These are phyloP conservation scores for Plantago coronopus DNA, from an alignment of 305 asterid genomes.

Conservation along the genomic window DNA sequence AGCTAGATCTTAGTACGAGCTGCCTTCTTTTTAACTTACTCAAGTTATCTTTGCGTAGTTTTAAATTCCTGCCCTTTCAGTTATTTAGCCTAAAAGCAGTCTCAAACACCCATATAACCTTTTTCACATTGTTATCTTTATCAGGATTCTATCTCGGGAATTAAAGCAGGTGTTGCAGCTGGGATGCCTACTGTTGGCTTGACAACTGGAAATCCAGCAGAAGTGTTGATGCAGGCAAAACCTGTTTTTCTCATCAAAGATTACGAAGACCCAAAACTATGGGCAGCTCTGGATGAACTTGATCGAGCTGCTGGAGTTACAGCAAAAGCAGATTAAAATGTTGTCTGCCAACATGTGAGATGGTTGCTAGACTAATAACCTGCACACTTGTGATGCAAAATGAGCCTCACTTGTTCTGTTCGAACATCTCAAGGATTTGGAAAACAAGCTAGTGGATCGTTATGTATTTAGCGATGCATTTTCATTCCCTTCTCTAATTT, in stretches of 20 bases:
- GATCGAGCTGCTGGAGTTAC: slow-evolving; percentile 39
- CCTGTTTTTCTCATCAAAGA: slow-evolving; percentile 77
- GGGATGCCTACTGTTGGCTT: slow-evolving; percentile 83
- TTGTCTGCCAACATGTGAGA: neutral
- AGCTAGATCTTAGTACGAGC: neutral
- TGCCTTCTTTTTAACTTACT: no score
- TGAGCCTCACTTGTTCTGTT: neutral
- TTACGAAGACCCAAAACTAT: slow-evolving; percentile 79
- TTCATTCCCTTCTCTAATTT: neutral
- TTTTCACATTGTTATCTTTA: neutral
- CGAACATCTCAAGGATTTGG: neutral
- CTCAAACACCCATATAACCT: neutral
- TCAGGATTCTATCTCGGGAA: slow-evolving; percentile 92
- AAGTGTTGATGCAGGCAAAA: slow-evolving; percentile 60
- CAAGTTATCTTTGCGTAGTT: neutral
- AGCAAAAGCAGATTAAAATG: slow-evolving; percentile 23
- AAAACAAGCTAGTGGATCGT: neutral
- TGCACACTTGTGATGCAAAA: slow-evolving; percentile 4
- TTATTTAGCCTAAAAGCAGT: neutral
- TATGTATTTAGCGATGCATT: neutral
- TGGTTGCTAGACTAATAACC: neutral
- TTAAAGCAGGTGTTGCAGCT: slow-evolving; percentile 93
- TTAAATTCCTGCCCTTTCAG: neutral
- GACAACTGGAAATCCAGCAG: slow-evolving; percentile 75
- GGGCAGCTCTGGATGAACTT: slow-evolving; percentile 68